Evolutionary conservation across 1,284 basidiomycete species (phyloP), one percentile per base, ranked within the genome.

Genomic region (Irpex lacteus): DNA sequence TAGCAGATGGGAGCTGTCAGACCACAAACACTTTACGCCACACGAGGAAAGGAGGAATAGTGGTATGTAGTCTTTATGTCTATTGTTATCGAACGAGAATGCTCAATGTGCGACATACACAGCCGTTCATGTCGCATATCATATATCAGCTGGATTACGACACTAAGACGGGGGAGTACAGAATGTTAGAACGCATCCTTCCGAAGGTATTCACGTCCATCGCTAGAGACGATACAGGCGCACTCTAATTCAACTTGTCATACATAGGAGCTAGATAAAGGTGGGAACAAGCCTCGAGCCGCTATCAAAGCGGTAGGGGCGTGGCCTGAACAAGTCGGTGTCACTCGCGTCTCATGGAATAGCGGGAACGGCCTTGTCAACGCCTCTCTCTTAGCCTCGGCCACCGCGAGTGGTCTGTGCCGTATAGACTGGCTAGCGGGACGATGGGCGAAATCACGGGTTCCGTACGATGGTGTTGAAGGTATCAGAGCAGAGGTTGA

Each of bases 71-170:
- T 78, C 13, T 13, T 36, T 53, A 18, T 36, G 7, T 60, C 37
- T 18, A 11, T 5, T 15, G 19, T 52, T 34, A 34, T 34, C 1
- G 32, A 34, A 1, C 1, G 32, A 34, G 50, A 34, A 40, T 4
- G 19, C 34, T 37, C 55, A 58, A 21, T 58, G 61, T 15, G 13
- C 47, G 0, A 36, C 15, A 26, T 26, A 15, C 5, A 54, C 36
- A 95, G 92, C 90, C 91, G 0, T 87, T 92, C 70, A 85, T 93
- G 60, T 80, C 85, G 13, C 89, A 95, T 71, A 90, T 88, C 68
- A 81, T 96, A 11, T 98, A 87, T 71, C 92, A 94, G 70, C 81
- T 98, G 60, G 96, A 98, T 76, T 94, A 92, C 71, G 93, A 86
- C 70, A 85, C 88, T 21, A 84, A 82, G 15, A 84, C 84, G 0